Percentiles rank a stretch among this genome's conserved stretches.
These are phyloP conservation scores for Macrolepiota albuminosa DNA, from an alignment of 768 basidiomycete genomes.

Conservation along the genomic window DNA sequence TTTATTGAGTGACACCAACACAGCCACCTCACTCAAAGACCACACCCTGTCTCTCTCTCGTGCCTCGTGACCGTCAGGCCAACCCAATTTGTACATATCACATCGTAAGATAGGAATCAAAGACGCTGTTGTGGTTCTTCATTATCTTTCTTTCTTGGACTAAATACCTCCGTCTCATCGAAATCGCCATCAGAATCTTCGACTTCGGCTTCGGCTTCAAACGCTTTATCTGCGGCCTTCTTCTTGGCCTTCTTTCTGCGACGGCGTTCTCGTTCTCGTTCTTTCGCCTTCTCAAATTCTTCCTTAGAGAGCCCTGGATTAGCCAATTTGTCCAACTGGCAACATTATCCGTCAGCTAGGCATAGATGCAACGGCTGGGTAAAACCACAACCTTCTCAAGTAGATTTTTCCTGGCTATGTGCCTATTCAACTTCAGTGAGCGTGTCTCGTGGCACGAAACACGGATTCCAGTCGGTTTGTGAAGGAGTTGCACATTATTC, in stretches of 20 bases:
- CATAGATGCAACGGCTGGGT: conserved; percentile 9
- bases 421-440: conserved; percentile 74
- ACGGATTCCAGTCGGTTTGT: conserved; percentile 84
- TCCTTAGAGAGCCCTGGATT: conserved; percentile 78
- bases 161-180: neutral
- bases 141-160: neutral
- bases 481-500: conserved; percentile 86
- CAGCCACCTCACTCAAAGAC: too few species aligned
- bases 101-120: neutral
- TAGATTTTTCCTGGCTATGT: conserved; percentile 67
- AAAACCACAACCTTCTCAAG: conserved; percentile 57
- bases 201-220: conserved; percentile 14
- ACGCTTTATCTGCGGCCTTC: conserved; percentile 37
- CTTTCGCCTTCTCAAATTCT: conserved; percentile 63
- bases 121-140: neutral
- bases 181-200: neutral
- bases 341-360: conserved; percentile 17
- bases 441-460: conserved; percentile 88
- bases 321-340: conserved; percentile 61
- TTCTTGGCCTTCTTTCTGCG: conserved; percentile 77
- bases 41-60: too few species aligned
- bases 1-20: too few species aligned
- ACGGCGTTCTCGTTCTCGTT: conserved; percentile 71
- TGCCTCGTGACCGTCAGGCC: too few species aligned
- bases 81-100: neutral